These are phyloP conservation scores for Gossypium gossypioides DNA, from an alignment of 441 rosid species.

Conservation along the genomic window DNA sequence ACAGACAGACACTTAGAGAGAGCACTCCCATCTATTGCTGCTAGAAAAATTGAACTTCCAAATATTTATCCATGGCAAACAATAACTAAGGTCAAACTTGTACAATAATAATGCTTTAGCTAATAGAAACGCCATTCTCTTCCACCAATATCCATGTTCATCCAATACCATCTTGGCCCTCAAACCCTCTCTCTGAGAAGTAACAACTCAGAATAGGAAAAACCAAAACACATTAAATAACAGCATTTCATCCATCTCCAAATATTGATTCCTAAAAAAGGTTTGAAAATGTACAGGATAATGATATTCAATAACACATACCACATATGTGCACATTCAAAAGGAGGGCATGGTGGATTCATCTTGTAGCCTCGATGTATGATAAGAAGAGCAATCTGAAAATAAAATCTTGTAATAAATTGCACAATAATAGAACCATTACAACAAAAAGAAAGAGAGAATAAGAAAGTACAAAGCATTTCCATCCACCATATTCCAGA, in stretches of 20 bases:
- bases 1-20: neutral
- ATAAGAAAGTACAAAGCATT: neutral
- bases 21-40: neutral
- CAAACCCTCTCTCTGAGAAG: neutral
- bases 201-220: neutral
- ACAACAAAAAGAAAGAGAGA: conserved; percentile 16
- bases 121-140: conserved; percentile 11
- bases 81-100: conserved; percentile 8
- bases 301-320: conserved; percentile 24
- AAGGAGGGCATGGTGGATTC: conserved; percentile 96
- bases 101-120: neutral
- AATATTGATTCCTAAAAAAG: neutral
- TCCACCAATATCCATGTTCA: neutral
- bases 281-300: neutral
- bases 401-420: conserved; percentile 30
- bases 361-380: conserved; percentile 88
- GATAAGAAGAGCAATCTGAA: conserved; percentile 89
- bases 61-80: neutral
- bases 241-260: neutral
- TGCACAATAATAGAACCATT: conserved; percentile 26
- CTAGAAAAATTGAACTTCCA: neutral
- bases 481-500: conserved; percentile 7
- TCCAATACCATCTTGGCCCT: neutral
- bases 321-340: conserved; percentile 99
- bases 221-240: neutral